phyloP scores from a whole-genome alignment of 495 filamentous ascomycete species.

The Annulohypoxylon bovei region DNA sequence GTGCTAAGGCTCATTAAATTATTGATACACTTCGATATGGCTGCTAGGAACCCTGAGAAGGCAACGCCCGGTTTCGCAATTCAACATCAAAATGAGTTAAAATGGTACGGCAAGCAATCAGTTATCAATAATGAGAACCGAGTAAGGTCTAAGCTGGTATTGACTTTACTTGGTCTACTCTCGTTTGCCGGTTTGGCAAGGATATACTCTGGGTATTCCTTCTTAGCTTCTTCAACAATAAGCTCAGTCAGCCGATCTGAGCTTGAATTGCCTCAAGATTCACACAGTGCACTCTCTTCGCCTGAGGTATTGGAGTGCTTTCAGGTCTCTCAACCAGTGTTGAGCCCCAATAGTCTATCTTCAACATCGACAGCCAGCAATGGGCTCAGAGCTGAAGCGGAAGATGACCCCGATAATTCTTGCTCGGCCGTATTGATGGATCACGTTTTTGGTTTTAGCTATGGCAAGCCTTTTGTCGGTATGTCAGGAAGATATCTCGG shows the following conservation, averaged over 20 bases:
- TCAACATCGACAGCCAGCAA: slow-evolving; percentile 45
- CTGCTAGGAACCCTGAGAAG: not conserved
- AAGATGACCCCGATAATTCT: slow-evolving; percentile 39
- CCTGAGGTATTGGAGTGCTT: slow-evolving; percentile 64
- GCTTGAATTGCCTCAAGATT: slow-evolving; percentile 4
- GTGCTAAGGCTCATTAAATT: not conserved
- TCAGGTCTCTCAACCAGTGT: slow-evolving; percentile 72
- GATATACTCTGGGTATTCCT: not conserved
- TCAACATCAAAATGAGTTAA: not conserved
- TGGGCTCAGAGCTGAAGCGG: slow-evolving; percentile 13
- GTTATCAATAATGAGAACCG: not conserved
- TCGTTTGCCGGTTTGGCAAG: slow-evolving; percentile 13
- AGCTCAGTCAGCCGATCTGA: slow-evolving; percentile 10
- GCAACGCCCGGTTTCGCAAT: not conserved
- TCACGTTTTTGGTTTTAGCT: slow-evolving; percentile 79
- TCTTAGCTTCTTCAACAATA: not conserved
- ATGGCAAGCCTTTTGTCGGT: slow-evolving; percentile 84
- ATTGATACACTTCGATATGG: slow-evolving; percentile 14
- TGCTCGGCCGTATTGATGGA: slow-evolving; percentile 73
- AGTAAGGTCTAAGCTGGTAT: not conserved
- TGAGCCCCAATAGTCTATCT: slow-evolving; percentile 50
- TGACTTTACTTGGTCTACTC: slow-evolving; percentile 11
- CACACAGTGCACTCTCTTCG: not conserved
- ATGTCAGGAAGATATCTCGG: slow-evolving; percentile 38
- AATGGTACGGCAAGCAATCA: not conserved